Conservation (phyloP, 192 early-diverging fungal species). For the Rhizoclosmatium globosum region DNA sequence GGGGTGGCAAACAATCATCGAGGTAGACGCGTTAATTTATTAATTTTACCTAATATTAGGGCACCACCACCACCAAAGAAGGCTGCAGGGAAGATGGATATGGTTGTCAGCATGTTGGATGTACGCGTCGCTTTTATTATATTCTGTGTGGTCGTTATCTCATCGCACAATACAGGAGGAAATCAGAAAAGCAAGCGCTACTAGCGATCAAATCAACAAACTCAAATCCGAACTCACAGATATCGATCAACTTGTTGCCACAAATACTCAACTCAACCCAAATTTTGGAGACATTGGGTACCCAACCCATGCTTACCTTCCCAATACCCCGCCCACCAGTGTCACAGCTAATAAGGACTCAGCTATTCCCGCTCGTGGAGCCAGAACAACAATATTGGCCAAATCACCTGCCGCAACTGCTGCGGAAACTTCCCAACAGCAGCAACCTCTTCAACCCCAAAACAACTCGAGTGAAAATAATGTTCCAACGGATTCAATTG, state of each 20-base stretch:
- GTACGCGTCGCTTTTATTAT: slow-evolving; percentile 3
- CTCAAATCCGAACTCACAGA: slow-evolving; percentile 8
- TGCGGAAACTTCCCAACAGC: too few species aligned
- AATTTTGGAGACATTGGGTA: too few species aligned
- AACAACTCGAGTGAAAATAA: too few species aligned
- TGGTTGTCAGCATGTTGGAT: slow-evolving; percentile 28
- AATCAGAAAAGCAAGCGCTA: slow-evolving; percentile 11
- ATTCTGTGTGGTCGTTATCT: not conserved
- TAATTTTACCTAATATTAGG: not conserved
- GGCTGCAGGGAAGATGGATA: not conserved
- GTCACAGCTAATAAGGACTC: too few species aligned
- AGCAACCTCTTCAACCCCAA: too few species aligned
- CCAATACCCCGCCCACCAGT: too few species aligned
- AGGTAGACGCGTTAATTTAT: too few species aligned
- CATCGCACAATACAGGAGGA: not conserved
- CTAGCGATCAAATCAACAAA: slow-evolving; percentile 8
- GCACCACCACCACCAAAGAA: not conserved
- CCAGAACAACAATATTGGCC: too few species aligned
- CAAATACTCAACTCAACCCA: not conserved
- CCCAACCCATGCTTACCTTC: too few species aligned
- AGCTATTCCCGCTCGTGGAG: too few species aligned
- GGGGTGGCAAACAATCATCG: not conserved
- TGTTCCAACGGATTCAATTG: too few species aligned
- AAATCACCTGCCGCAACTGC: too few species aligned
- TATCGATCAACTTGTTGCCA: not conserved